These are phyloP conservation scores for Glycine tomentella DNA, from an alignment of 306 rosid species.

Conservation along the genomic window DNA sequence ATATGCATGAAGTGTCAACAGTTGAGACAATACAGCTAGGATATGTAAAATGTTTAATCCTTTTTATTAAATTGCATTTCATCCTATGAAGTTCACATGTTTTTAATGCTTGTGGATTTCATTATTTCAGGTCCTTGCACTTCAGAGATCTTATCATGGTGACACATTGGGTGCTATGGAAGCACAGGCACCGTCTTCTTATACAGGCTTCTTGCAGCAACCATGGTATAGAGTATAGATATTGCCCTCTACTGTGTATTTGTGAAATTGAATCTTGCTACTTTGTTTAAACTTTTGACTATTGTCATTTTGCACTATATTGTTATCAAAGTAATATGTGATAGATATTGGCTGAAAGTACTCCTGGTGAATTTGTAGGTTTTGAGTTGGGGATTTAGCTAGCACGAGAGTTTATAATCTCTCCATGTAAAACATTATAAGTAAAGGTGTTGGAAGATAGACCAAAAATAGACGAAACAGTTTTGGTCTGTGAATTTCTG, in stretches of 20 bases:
- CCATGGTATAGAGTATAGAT: conserved; percentile 82
- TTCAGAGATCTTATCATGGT: conserved; percentile 91
- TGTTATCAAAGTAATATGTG: conserved; percentile 6
- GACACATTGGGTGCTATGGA: conserved; percentile 99
- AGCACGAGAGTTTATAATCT: neutral
- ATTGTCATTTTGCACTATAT: conserved; percentile 21
- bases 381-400: conserved; percentile 22
- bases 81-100: conserved; percentile 18
- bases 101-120: conserved; percentile 40
- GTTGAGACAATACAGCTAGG: conserved; percentile 1
- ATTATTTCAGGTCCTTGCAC: conserved; percentile 84
- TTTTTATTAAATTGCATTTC: neutral
- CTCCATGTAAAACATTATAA: conserved; percentile 15
- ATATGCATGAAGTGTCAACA: no score
- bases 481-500: conserved; percentile 39
- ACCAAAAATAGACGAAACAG: conserved; percentile 27
- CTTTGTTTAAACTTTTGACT: conserved; percentile 16
- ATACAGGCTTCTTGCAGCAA: conserved; percentile 96
- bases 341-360: neutral
- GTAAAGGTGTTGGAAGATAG: conserved; percentile 32
- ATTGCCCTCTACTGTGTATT: conserved; percentile 27
- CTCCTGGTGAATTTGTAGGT: conserved; percentile 7
- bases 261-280: conserved; percentile 17
- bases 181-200: conserved; percentile 96
- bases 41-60: neutral